These are phyloP conservation scores for Pulveroboletus frians DNA, from an alignment of 768 basidiomycete genomes.

Conservation along the genomic window DNA sequence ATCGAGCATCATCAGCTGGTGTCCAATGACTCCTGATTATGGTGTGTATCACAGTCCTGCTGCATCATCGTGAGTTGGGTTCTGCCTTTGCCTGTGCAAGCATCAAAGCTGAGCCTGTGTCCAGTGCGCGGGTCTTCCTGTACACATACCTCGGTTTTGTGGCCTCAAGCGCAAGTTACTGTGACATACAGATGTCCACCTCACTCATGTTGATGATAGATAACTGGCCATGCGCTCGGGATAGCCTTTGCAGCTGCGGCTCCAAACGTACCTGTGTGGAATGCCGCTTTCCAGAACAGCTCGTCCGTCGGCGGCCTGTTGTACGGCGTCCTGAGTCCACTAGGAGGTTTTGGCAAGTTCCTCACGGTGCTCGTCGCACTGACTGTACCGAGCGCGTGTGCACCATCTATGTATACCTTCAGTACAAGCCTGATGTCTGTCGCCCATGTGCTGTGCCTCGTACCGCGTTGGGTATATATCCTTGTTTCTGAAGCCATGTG, in stretches of 20 bases:
- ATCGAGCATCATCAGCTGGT: constrained; percentile 42
- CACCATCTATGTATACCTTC: constrained; percentile 56
- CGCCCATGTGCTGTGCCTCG: constrained; percentile 26
- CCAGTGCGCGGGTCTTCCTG: constrained; percentile 36
- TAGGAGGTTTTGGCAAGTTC: constrained; percentile 44
- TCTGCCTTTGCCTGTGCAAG: neutral
- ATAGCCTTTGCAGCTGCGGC: constrained; percentile 43
- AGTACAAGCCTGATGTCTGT: constrained; percentile 43
- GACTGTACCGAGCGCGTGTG: constrained; percentile 49
- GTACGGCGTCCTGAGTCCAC: constrained; percentile 33
- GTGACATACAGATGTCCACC: neutral
- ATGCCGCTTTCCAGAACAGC: constrained; percentile 36
- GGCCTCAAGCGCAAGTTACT: constrained; percentile 34
- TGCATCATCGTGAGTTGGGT: constrained; percentile 48
- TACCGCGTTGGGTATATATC: constrained; percentile 46
- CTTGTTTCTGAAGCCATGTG: constrained; percentile 43
- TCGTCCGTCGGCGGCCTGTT: constrained; percentile 44
- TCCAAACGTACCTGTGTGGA: constrained; percentile 35
- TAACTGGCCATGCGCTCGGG: constrained; percentile 40
- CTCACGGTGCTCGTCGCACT: constrained; percentile 48
- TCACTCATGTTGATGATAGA: constrained; percentile 19
- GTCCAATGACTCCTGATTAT: constrained; percentile 43
- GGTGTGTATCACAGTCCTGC: constrained; percentile 47
- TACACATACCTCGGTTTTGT: constrained; percentile 46
- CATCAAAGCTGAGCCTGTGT: neutral